Evolutionary conservation across 225 moss, liverwort and hornwort species (phyloP).

Genomic region (Physcomitrium patens): DNA sequence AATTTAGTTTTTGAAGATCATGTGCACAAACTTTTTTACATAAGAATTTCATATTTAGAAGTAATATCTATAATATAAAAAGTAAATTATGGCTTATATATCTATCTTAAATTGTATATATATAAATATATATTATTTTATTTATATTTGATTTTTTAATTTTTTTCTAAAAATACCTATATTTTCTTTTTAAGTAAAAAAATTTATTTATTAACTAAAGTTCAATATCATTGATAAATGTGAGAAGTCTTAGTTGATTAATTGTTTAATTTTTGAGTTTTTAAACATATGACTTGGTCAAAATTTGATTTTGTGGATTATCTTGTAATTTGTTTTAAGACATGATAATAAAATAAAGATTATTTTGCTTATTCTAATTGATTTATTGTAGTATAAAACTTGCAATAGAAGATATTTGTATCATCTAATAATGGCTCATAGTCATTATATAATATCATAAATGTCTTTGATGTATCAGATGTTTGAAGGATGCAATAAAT

Average conservation of each 20-base stretch:
- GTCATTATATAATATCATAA: constrained; percentile 11
- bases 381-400: constrained; percentile 23
- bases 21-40: too few relatives aligned
- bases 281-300: background rate
- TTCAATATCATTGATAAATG: background rate
- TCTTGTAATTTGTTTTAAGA: background rate
- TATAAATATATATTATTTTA: background rate
- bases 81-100: background rate
- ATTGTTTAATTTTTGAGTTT: constrained; percentile 4
- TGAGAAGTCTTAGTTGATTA: background rate
- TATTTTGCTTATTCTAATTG: constrained; percentile 12
- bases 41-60: constrained; percentile 14
- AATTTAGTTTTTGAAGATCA: constrained; percentile 19
- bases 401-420: background rate
- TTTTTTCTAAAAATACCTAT: too few relatives aligned
- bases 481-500: background rate
- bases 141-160: background rate
- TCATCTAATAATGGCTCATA: constrained; percentile 4
- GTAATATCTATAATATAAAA: background rate
- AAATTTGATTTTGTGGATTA: constrained; percentile 8
- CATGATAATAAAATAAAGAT: background rate
- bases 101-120: background rate
- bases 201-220: background rate
- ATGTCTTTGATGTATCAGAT: constrained; percentile 11
- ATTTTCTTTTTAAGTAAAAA: background rate